A percentile compares a stretch with the other conserved stretches of the same genome.
Evolutionary conservation across 805 yeast genomes (phyloP).

Genomic region (Barnettozyma californica): DNA sequence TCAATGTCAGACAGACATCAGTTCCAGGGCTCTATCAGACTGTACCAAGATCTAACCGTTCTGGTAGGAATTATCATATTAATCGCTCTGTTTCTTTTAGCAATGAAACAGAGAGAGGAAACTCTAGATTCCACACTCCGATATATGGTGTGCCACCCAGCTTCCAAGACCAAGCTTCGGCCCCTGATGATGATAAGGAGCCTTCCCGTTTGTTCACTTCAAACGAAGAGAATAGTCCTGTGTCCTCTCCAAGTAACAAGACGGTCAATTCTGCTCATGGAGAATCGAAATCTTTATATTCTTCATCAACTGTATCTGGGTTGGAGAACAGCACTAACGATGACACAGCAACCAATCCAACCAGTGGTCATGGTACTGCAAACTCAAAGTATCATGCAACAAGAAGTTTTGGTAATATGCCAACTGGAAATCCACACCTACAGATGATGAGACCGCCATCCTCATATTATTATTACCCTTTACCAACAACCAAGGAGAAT

Average conservation of each 20-base stretch:
- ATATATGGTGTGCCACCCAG: conserved; percentile 7
- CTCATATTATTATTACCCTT: conserved; percentile 27
- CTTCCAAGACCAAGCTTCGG: neutral
- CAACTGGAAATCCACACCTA: conserved; percentile 7
- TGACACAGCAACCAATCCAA: conserved; percentile 13
- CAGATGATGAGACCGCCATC: conserved; percentile 21
- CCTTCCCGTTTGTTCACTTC: conserved; percentile 3
- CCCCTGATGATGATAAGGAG: conserved; percentile 1
- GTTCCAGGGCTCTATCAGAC: conserved; percentile 5
- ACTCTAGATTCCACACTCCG: conserved; percentile 9
- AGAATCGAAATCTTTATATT: conserved; percentile 22
- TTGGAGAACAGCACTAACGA: conserved; percentile 16
- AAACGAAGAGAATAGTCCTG: conserved; percentile 17
- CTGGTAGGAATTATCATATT: conserved; percentile 8
- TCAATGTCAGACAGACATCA: conserved; percentile 3
- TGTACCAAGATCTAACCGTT: conserved; percentile 4
- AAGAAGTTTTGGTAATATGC: conserved; percentile 8
- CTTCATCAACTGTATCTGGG: conserved; percentile 23
- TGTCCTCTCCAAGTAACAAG: conserved; percentile 25
- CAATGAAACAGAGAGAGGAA: neutral
- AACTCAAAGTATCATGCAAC: conserved; percentile 16
- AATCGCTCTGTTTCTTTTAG: conserved; percentile 22
- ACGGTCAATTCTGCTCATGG: conserved; percentile 21
- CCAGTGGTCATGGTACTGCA: conserved; percentile 12
- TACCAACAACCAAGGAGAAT: conserved; percentile 24